Evolutionary conservation across 139 green algal species (phyloP), one percentile per base, ranked within the genome.

Genomic region (Desmodesmus armatus): DNA sequence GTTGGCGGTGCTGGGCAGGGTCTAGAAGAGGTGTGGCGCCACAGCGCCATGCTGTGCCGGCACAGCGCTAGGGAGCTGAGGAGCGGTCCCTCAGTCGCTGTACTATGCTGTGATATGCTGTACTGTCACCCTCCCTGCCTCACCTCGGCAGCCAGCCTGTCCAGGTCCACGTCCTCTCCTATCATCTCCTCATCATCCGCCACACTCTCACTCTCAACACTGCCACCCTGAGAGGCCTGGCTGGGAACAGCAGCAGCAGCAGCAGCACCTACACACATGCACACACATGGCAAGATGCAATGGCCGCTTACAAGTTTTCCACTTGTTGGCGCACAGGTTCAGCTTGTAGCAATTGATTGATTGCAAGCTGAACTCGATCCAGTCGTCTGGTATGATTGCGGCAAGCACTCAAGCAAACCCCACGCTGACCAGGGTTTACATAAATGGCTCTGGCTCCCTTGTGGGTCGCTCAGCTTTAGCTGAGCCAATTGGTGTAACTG

Each of bases 141-240:
- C 39, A 82, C 76, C 76, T 82, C 76, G 29, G 51, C 55, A 29
- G 76, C 76, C 37, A 82, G 76, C 55, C 43, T 82, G 62, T 82
- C 76, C 27, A 82, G 55, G 35, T 70, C 39, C 31, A 71, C 75
- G 27, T 82, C 75, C 0, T 55, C 53, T 40, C 49, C 47, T 33
- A 80, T 37, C 31, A 80, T 21, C 47, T 82, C 76, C 39, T 82
- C 76, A 29, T 82, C 76, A 72, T 51, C 69, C 19, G 53, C 69
- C 23, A 39, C 39, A 0, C 53, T 39, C n/a, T 77, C 69, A 53
- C 9, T 37, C 27, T 5, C 49, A 49, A 35, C 39, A 39, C 33
- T 74, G 66, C 29, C 66, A 44, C 44, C 66, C 13, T 49, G 33
- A n/a, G 15, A 33, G 9, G 15, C 66, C 35, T n/a, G n/a, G n/a